Percentiles rank a stretch among this genome's conserved stretches.
phyloP scores from a whole-genome alignment of 2,329 filamentous ascomycete species.

The Penicillium sp. region DNA sequence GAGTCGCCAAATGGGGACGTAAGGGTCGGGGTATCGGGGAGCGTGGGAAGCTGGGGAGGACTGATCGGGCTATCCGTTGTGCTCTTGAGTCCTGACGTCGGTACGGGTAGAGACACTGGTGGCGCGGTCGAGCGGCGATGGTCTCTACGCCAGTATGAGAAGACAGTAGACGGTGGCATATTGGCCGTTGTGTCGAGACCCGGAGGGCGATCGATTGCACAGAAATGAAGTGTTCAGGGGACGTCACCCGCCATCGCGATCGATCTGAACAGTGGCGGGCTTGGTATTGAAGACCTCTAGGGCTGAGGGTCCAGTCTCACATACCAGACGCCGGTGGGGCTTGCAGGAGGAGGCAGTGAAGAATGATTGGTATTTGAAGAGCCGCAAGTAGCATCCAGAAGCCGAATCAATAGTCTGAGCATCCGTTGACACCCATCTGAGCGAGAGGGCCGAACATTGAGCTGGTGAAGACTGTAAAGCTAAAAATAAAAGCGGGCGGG shows the following conservation, averaged over 20 bases:
- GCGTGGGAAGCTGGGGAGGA: conserved; percentile 37
- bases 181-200: conserved; percentile 15
- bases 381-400: background rate
- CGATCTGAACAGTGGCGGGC: conserved; percentile 8
- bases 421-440: background rate
- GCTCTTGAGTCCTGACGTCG: conserved; percentile 22
- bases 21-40: conserved; percentile 32
- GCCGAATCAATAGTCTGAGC: background rate
- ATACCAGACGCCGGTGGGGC: conserved; percentile 25
- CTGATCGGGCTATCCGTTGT: conserved; percentile 22
- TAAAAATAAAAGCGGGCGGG: background rate
- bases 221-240: conserved; percentile 9
- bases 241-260: conserved; percentile 22
- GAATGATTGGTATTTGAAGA: background rate
- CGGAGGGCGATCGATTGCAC: conserved; percentile 17
- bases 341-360: conserved; percentile 5
- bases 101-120: conserved; percentile 28
- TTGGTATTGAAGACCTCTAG: conserved; percentile 12
- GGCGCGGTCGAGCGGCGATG: conserved; percentile 38
- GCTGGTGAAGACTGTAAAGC: background rate
- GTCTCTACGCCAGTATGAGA: conserved; percentile 44
- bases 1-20: conserved; percentile 30
- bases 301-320: conserved; percentile 15
- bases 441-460: background rate
- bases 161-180: conserved; percentile 43